A percentile compares a stretch with the other conserved stretches of the same genome.
phyloP scores from a whole-genome alignment of 2,329 filamentous ascomycete genomes.

The Diaporthe sp. region DNA sequence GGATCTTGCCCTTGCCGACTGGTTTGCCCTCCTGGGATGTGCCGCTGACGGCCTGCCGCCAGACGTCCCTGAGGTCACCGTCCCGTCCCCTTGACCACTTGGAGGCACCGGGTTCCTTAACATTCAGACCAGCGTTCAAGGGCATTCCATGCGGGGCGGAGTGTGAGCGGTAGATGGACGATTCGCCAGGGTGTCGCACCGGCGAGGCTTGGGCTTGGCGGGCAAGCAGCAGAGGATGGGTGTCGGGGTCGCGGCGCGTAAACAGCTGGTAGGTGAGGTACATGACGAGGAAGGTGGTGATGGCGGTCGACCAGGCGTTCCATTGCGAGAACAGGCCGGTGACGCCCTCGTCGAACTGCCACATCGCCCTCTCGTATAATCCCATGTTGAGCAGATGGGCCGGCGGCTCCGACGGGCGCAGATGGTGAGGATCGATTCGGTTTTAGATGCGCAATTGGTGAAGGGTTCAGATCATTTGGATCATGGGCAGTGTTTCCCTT shows the following conservation, averaged over 20 bases:
- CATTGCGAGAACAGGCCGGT: slow-evolving; percentile 81
- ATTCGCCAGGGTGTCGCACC: slow-evolving; percentile 87
- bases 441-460: neutral
- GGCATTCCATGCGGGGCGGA: slow-evolving; percentile 89
- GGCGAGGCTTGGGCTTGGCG: slow-evolving; percentile 84
- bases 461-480: slow-evolving; percentile 6
- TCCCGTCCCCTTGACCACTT: slow-evolving; percentile 88
- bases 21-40: slow-evolving; percentile 73
- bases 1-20: slow-evolving; percentile 76
- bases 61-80: slow-evolving; percentile 92
- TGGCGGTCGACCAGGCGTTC: slow-evolving; percentile 83
- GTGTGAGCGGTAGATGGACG: slow-evolving; percentile 86
- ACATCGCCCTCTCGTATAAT: slow-evolving; percentile 68
- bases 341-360: slow-evolving; percentile 79
- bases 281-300: slow-evolving; percentile 76
- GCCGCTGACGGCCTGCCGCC: slow-evolving; percentile 80
- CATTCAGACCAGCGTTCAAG: slow-evolving; percentile 81
- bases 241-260: slow-evolving; percentile 84
- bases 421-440: slow-evolving; percentile 3
- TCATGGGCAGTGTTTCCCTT: neutral
- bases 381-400: slow-evolving; percentile 37
- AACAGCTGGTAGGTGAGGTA: slow-evolving; percentile 80
- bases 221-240: slow-evolving; percentile 90
- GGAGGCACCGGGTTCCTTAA: slow-evolving; percentile 83
- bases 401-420: slow-evolving; percentile 27